Evolutionary conservation across 2,329 filamentous ascomycete species (phyloP).

Genomic region (Graphilbum ipis-grandicollis): DNA sequence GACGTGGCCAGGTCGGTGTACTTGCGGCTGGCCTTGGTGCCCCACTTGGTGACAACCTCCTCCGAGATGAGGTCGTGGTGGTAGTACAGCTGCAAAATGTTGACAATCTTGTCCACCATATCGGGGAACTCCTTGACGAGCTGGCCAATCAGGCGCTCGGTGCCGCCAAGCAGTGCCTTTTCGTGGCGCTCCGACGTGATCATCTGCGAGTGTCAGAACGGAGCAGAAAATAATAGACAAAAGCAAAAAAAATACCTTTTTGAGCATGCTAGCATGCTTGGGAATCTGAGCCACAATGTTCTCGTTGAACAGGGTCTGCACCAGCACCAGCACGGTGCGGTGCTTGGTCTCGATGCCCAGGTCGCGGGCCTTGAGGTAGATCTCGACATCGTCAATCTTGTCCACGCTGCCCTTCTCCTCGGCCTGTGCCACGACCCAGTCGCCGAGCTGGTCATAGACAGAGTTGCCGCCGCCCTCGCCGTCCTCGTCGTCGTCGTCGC

Average conservation of each 20-base stretch:
- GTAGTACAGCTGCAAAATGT: slow-evolving; percentile 80
- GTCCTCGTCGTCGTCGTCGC: slow-evolving; percentile 64
- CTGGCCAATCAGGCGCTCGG: slow-evolving; percentile 70
- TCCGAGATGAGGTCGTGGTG: slow-evolving; percentile 78
- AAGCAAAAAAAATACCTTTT: too few species aligned
- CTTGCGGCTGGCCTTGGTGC: slow-evolving; percentile 92
- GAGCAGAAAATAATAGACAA: too few species aligned
- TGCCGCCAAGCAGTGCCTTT: slow-evolving; percentile 87
- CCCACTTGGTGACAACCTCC: slow-evolving; percentile 81
- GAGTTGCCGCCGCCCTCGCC: slow-evolving; percentile 59
- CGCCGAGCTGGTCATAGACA: slow-evolving; percentile 77
- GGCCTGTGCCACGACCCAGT: slow-evolving; percentile 70
- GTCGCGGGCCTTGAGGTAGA: slow-evolving; percentile 95
- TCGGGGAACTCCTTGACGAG: slow-evolving; percentile 63
- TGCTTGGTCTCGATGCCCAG: slow-evolving; percentile 89
- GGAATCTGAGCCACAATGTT: slow-evolving; percentile 78
- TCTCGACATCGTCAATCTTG: slow-evolving; percentile 72
- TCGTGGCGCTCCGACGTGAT: slow-evolving; percentile 84
- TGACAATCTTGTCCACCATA: slow-evolving; percentile 57
- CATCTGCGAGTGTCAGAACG: too few species aligned
- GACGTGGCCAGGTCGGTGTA: slow-evolving; percentile 80
- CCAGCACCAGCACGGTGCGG: slow-evolving; percentile 78
- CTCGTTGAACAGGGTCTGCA: slow-evolving; percentile 85
- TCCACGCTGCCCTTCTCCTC: slow-evolving; percentile 55
- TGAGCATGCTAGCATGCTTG: slow-evolving; percentile 68